Conservation (phyloP, 208 protist genomes). For the Trichomonas gallinae region DNA sequence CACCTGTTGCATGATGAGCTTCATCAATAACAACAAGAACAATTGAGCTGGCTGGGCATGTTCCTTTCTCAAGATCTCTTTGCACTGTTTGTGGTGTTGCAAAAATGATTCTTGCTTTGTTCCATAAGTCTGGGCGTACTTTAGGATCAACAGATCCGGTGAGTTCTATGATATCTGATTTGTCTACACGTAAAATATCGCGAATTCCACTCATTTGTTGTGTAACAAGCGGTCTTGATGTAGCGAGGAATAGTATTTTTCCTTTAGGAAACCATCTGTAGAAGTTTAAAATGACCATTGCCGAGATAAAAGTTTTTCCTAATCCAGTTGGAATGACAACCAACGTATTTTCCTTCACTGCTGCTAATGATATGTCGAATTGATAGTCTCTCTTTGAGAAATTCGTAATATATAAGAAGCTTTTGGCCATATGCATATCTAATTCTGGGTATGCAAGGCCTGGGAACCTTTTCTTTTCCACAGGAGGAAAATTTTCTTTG, state of each 20-base stretch:
- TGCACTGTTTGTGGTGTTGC: constrained; percentile 38
- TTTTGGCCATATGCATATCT: neutral
- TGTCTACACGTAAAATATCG: neutral
- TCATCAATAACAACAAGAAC: constrained; percentile 40
- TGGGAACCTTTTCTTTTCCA: neutral
- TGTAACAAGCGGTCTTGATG: constrained; percentile 41
- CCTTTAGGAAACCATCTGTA: constrained; percentile 45
- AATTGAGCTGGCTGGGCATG: neutral
- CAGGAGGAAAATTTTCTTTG: neutral
- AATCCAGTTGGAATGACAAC: constrained; percentile 40
- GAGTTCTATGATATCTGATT: constrained; percentile 24
- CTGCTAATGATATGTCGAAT: neutral
- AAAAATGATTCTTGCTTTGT: constrained; percentile 34
- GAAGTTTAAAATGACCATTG: constrained; percentile 42
- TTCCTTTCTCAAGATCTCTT: constrained; percentile 34
- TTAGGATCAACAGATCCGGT: constrained; percentile 20
- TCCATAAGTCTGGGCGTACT: constrained; percentile 27
- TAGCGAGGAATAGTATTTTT: constrained; percentile 41
- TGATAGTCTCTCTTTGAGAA: neutral
- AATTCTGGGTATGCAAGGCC: neutral
- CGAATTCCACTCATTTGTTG: constrained; percentile 38
- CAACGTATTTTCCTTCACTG: constrained; percentile 24
- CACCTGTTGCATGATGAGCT: constrained; percentile 40
- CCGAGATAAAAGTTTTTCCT: constrained; percentile 51
- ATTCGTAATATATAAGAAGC: neutral